Evolutionary conservation across 148 eudicot genomes (phyloP), one percentile per base, ranked within the genome.

Genomic region (Nepenthes mirabilis): DNA sequence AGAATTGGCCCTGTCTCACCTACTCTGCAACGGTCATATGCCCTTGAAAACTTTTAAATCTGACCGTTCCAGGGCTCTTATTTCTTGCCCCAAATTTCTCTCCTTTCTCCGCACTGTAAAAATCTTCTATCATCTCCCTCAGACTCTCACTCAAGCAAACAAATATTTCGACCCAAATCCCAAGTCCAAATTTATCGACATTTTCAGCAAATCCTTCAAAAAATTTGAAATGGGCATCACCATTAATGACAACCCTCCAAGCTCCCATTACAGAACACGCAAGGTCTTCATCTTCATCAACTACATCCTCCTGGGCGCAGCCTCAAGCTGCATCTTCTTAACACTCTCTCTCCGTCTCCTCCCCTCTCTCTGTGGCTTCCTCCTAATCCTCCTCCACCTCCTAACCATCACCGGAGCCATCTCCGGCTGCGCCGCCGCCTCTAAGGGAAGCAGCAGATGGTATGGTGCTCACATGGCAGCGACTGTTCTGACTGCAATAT

Each of bases 241-340:
- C 4, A 40, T 40, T 40, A 8, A 4, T 1, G 8, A 4, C 4
- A 40, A 40, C 8, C 23, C 23, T 23, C 45, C 58, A 64, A 56
- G n/a, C 35, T 64, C 78, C 5, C 81, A 82, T 61, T 55, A 54
- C 81, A 70, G 67, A 34, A 74, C 79, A 54, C 79, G 73, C 55
- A 79, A 70, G 35, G 32, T 75, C 54, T 83, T 80, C 75, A 73
- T 80, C 35, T 67, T 68, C 73, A 72, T 67, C 65, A 83, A 83
- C 64, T 83, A 80, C 80, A 61, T 76, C 36, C 79, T 83, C 43
- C 12, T 83, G 33, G 88, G 74, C 2, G 73, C 85, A 2, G 82
- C 88, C 50, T 68, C 83, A 6, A 75, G 82, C 11, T 83, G 88
- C 77, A 80, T 83, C 37, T 80, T 83, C 85, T 77, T 83, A 2